Evolutionary conservation across 768 basidiomycete species (phyloP), one percentile per base, ranked within the genome.

Genomic region (Phylloporus sp.): DNA sequence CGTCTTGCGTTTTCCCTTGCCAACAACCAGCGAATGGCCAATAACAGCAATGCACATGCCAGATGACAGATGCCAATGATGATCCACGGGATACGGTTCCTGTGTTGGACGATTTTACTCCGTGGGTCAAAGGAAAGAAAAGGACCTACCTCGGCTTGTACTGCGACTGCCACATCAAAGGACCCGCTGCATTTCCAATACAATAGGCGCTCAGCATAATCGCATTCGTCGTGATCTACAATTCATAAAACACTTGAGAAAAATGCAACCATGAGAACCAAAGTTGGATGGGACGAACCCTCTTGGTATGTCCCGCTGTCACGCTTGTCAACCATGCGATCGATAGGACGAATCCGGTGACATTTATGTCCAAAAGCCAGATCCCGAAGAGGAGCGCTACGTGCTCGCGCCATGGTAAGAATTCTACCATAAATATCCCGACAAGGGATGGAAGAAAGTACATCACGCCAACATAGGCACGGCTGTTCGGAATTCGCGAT

Each of bases 61-160:
- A 71, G 54, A 62, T 85, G 83, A 68, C 84, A 86, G 46, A 82
- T 63, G 3, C 84, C 80, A 49, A 91, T 90, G 58, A 91, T 76
- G 47, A 78, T 78, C 89, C 90, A 91, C 3, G 88, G 89, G 26
- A 90, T 65, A 50, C 77, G 83, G 57, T 89, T 86, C 43, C 86
- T 85, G 26, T 4, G 22, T n/a, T 16, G 54, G 22, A 20, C 32
- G 27, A 4, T 34, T n/a, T 24, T 27, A 39, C 5, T 2, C 5
- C 12, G 7, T 24, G 12, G 7, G 13, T 26, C 28, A 27, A 55
- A 40, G 4, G 18, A 46, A 15, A 12, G 28, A 9, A 11, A 20
- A 4, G 12, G 11, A 45, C 69, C 20, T 49, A 84, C 84, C 85
- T 76, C 6, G 86, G 87, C 53, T 76, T 78, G 60, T 85, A 88